phyloP scores from a whole-genome alignment of 345 rosid species.

The Rhizophora apiculata region DNA sequence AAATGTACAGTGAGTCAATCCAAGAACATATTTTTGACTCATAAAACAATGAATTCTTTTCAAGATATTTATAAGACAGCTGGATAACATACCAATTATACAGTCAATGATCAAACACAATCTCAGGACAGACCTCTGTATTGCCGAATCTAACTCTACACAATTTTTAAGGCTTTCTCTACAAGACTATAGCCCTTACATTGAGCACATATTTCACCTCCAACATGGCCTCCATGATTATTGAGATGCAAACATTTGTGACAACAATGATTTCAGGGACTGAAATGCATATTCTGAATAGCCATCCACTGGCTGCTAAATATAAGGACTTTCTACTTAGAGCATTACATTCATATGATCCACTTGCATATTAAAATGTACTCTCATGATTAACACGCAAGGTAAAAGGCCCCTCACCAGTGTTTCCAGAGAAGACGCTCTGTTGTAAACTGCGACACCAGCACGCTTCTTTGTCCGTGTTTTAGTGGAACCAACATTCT shows the following conservation, averaged over 20 bases:
- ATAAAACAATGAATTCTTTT: neutral
- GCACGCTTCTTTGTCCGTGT: conserved; percentile 55
- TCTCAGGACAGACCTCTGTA: neutral
- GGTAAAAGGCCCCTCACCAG: conserved; percentile 37
- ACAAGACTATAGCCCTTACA: neutral
- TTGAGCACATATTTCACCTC: neutral
- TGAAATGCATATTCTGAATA: neutral
- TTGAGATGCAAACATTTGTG: neutral
- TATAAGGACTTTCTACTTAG: neutral
- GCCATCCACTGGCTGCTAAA: neutral
- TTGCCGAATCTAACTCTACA: neutral
- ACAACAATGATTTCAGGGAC: neutral
- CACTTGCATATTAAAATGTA: conserved; percentile 2
- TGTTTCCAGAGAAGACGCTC: conserved; percentile 70
- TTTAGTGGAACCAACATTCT: conserved; percentile 49
- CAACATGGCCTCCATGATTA: neutral
- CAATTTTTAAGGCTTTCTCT: neutral
- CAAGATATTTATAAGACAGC: neutral
- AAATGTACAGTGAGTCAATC: conserved; percentile 4
- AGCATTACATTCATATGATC: neutral
- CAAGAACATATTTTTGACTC: conserved; percentile 5
- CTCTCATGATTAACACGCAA: conserved; percentile 8
- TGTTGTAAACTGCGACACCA: conserved; percentile 56
- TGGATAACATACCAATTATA: neutral
- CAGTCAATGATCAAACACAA: neutral